A percentile compares a stretch with the other conserved stretches of the same genome.
Conservation (phyloP, 768 basidiomycete species). For the Rhizopogon vesiculosus region DNA sequence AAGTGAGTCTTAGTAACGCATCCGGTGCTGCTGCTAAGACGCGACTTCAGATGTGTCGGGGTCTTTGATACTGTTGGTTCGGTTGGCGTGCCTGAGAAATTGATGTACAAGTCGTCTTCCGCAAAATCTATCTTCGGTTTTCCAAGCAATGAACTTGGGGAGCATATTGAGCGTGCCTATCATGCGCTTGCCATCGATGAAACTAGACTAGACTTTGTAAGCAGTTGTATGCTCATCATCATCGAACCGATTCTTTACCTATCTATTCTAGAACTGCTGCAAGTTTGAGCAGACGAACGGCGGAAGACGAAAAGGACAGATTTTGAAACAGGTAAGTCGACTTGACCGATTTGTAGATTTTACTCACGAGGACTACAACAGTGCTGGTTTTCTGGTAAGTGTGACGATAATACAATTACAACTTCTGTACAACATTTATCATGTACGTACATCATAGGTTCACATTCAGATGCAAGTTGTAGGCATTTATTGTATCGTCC, state of each 20-base stretch:
- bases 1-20: conserved; percentile 5
- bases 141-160: too few relatives aligned
- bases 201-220: conserved; percentile 51
- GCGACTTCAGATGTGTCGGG: conserved; percentile 49
- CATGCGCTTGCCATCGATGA: too few relatives aligned
- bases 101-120: conserved; percentile 41
- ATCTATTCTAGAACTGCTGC: too few relatives aligned
- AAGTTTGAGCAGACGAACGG: too few relatives aligned
- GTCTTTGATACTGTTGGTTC: conserved; percentile 31
- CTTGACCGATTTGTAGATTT: too few relatives aligned
- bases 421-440: neutral
- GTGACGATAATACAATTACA: neutral
- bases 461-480: too few relatives aligned
- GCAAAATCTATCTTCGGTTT: conserved; percentile 20
- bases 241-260: neutral
- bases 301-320: too few relatives aligned
- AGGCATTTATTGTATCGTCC: neutral
- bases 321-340: too few relatives aligned
- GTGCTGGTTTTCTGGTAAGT: conserved; percentile 70
- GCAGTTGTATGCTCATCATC: conserved; percentile 13
- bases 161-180: too few relatives aligned
- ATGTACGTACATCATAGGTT: neutral
- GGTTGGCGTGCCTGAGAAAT: conserved; percentile 63
- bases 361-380: conserved; percentile 15
- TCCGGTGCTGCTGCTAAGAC: neutral